Base-by-base conservation (phyloP, 73 alveolate species). In the Breviolum minutum region DNA sequence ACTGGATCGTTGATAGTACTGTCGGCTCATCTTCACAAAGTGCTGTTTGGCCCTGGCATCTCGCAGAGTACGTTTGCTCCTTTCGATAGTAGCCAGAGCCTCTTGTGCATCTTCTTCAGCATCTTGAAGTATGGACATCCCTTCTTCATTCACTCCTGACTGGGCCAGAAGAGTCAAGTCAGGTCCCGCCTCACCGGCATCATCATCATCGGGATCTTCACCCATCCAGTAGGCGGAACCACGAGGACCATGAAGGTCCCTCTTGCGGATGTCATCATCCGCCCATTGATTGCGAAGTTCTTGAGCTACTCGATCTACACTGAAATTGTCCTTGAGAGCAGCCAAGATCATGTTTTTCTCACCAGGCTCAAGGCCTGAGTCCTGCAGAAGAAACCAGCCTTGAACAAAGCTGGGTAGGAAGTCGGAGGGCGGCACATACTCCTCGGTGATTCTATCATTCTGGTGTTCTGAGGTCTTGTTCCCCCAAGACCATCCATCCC, bases 41-140 rank as follows among this genome's bases (percentile, higher is more conserved):
- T 86, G 94, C 63, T 86, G 94, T 19, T 54, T 48, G 76, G 29
- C 29, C 0, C 94, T 8, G 8, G 94, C 94, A 1, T 86, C 94
- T 20, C 27, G 24, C 8, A 86, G 70, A 1, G 94, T 86, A 9
- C 94, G 14, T 5, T 60, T 60, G 13, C 17, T 64, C 22, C 30
- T 22, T 11, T 86, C 80, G 63, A 86, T 14, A 7, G 13, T 29
- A 7, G 54, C 77, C 80, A 62, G 62, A 0, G 94, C 94, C 13
- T 61, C 27, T 9, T 64, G 94, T 1, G 80, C 94, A 0, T 86
- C 63, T 2, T 86, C 94, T 11, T 86, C 94, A 10, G 94, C 94
- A 14, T 86, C 94, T 0, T 62, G 16, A 63, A 86, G 27, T 17
- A 86, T 26, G 81, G 63, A 20, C 63, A 64, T 9, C 0, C 94